Evolutionary conservation across 495 filamentous ascomycete species (phyloP).

Genomic region (Talaromyces stipitatus): DNA sequence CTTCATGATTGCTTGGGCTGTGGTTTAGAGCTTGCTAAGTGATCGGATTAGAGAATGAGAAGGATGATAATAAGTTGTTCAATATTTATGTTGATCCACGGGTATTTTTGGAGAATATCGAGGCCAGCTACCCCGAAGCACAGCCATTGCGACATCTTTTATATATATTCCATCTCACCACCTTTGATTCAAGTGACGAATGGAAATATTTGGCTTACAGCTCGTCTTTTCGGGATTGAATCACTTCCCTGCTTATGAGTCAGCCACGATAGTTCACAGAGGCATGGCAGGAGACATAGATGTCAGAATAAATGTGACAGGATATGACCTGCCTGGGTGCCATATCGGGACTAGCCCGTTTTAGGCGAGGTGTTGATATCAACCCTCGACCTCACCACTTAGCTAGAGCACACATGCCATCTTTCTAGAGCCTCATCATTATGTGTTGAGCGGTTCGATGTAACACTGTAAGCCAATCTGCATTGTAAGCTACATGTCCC

Average conservation of each 20-base stretch:
- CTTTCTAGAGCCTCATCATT: no score
- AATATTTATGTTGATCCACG: no score
- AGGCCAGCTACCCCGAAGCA: neutral
- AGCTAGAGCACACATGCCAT: no score
- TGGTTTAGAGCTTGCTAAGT: neutral
- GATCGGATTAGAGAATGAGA: neutral
- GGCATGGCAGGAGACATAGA: no score
- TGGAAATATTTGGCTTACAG: neutral
- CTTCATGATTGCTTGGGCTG: conserved; percentile 9
- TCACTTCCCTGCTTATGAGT: conserved; percentile 4
- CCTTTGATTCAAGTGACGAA: neutral
- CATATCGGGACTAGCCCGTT: no score
- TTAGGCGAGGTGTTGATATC: no score
- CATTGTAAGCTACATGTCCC: no score
- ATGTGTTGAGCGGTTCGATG: neutral
- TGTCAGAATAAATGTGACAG: no score
- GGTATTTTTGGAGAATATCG: neutral
- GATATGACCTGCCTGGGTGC: no score
- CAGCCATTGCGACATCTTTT: neutral
- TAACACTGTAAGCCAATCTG: conserved; percentile 17
- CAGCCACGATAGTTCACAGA: no score
- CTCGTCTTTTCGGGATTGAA: neutral
- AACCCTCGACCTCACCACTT: no score
- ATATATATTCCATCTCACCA: neutral
- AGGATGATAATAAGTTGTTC: neutral